Conservation (phyloP, 768 basidiomycete species). For the Lactifluus echinatus region DNA sequence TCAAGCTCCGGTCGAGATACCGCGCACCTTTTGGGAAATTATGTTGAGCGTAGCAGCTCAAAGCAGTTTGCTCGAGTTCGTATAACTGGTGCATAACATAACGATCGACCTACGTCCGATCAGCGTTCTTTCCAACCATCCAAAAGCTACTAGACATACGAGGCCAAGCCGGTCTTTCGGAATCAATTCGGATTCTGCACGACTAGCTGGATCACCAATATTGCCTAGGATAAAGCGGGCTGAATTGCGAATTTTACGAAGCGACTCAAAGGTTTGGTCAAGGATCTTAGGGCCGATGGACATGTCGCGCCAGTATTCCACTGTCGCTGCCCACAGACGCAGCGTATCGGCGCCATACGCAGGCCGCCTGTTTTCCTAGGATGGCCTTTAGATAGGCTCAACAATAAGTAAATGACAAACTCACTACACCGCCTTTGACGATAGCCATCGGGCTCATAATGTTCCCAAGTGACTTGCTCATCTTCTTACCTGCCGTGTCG, state of each 20-base stretch:
- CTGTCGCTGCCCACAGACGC: slow-evolving; percentile 85
- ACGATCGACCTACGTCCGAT: slow-evolving; percentile 54
- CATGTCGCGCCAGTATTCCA: slow-evolving; percentile 86
- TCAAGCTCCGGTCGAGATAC: not conserved
- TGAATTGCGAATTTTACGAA: slow-evolving; percentile 82
- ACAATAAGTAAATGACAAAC: slow-evolving; percentile 21
- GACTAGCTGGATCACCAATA: slow-evolving; percentile 36
- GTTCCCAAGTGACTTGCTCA: slow-evolving; percentile 97
- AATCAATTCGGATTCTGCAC: slow-evolving; percentile 28
- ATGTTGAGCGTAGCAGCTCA: slow-evolving; percentile 61
- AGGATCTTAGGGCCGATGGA: slow-evolving; percentile 75
- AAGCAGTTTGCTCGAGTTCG: slow-evolving; percentile 55
- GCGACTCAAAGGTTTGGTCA: slow-evolving; percentile 60
- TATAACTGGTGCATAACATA: slow-evolving; percentile 83
- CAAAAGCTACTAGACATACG: slow-evolving; percentile 34
- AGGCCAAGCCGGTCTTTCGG: slow-evolving; percentile 46
- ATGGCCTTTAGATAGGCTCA: not conserved
- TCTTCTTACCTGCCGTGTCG: slow-evolving; percentile 83
- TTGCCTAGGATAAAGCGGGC: slow-evolving; percentile 83
- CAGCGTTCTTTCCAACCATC: slow-evolving; percentile 2
- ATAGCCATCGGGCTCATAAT: slow-evolving; percentile 78
- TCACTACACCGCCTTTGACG: slow-evolving; percentile 67
- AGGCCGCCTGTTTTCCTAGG: slow-evolving; percentile 58
- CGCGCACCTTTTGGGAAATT: slow-evolving; percentile 74
- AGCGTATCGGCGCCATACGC: slow-evolving; percentile 82